These are phyloP conservation scores for Laguncularia racemosa DNA, from an alignment of 345 rosid species.

Conservation along the genomic window DNA sequence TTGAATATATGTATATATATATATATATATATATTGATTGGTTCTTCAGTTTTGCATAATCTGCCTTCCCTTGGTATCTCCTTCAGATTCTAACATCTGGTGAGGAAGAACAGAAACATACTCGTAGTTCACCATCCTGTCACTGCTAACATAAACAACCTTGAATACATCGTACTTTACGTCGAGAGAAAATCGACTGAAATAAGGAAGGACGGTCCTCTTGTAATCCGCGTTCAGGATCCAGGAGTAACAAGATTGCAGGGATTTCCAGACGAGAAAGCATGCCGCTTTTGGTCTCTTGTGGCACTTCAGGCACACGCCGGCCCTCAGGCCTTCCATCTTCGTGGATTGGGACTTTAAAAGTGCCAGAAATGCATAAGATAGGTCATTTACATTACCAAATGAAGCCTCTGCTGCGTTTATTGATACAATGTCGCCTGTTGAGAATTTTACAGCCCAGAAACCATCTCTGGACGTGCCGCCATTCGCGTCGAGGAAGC, in stretches of 20 bases:
- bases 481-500: conserved; percentile 38
- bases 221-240: conserved; percentile 28
- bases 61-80: conserved; percentile 3
- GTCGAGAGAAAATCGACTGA: conserved; percentile 17
- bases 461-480: conserved; percentile 40
- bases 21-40: too few species aligned
- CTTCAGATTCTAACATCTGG: conserved; percentile 8
- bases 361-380: conserved; percentile 34
- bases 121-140: neutral
- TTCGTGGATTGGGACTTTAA: conserved; percentile 29
- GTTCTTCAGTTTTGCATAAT: too few species aligned
- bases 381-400: conserved; percentile 14
- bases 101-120: neutral
- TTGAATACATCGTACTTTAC: conserved; percentile 36
- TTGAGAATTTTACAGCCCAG: conserved; percentile 25
- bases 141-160: conserved; percentile 33
- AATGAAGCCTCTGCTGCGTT: conserved; percentile 4
- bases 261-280: conserved; percentile 38
- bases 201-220: conserved; percentile 19
- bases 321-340: conserved; percentile 39
- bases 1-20: too few species aligned
- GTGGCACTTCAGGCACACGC: conserved; percentile 35
- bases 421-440: conserved; percentile 35
- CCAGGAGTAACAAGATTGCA: conserved; percentile 37
- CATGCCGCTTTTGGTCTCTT: conserved; percentile 22